Percentiles rank a stretch among this genome's conserved stretches.
phyloP scores from a whole-genome alignment of 1,284 basidiomycete species.

The Pyrrhoderma noxium region DNA sequence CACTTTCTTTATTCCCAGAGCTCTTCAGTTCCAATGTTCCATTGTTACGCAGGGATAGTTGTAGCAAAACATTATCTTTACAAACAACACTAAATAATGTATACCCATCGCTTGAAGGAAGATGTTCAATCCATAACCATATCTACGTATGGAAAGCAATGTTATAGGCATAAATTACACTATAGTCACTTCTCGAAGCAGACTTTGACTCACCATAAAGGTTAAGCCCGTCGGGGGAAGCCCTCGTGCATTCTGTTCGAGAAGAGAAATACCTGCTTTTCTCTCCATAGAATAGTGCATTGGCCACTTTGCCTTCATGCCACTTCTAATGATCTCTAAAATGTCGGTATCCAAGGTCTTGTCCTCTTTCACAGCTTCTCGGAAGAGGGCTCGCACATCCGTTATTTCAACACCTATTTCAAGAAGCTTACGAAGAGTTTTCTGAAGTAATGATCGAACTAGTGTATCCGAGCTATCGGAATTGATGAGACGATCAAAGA shows the following conservation, averaged over 20 bases:
- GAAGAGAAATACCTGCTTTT: conserved; percentile 40
- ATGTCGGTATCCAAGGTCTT: conserved; percentile 47
- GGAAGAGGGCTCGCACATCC: conserved; percentile 54
- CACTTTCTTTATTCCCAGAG: conserved; percentile 33
- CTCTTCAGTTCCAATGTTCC: conserved; percentile 49
- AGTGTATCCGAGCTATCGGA: conserved; percentile 18
- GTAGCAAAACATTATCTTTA: conserved; percentile 28
- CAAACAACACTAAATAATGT: conserved; percentile 40
- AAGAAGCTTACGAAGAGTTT: conserved; percentile 52
- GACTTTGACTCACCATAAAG: conserved; percentile 45
- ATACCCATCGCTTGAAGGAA: conserved; percentile 38
- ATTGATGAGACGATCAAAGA: conserved; percentile 28
- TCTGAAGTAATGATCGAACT: conserved; percentile 25
- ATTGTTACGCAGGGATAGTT: conserved; percentile 44
- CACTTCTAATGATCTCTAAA: conserved; percentile 58
- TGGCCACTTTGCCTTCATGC: conserved; percentile 66
- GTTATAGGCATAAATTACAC: too few relatives aligned
- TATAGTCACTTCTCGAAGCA: too few relatives aligned
- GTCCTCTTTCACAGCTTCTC: conserved; percentile 35
- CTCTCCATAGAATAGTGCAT: conserved; percentile 64
- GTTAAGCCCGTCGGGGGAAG: conserved; percentile 57
- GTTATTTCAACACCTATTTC: conserved; percentile 63
- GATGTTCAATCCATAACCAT: conserved; percentile 60
- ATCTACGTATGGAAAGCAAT: conserved; percentile 33
- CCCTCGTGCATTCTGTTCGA: conserved; percentile 37